Percentiles rank a stretch among this genome's conserved stretches.
Conservation (phyloP, 176 grass and related monocot species). For the Pontederia paniculata region DNA sequence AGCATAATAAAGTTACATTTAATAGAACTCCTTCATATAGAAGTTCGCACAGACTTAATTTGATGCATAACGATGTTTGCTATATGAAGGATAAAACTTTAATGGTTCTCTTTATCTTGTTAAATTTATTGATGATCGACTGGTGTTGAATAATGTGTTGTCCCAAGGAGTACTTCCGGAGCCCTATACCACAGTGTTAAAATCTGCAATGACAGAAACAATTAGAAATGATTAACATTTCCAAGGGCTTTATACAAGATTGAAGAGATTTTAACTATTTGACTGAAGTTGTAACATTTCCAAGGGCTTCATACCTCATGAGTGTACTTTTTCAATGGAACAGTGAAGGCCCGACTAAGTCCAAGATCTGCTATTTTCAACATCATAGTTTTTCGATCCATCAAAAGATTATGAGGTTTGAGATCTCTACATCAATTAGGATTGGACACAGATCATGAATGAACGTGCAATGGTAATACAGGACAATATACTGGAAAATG, state of each 20-base stretch:
- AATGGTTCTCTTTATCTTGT: too few relatives aligned
- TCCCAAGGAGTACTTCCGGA: conserved; percentile 8
- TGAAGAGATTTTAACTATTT: not conserved
- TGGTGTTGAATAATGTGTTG: not conserved
- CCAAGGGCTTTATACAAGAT: not conserved
- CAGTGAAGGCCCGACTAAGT: not conserved
- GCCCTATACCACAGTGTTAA: conserved; percentile 14
- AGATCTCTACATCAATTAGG: too few relatives aligned
- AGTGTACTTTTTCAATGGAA: conserved; percentile 2
- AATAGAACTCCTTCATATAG: too few relatives aligned
- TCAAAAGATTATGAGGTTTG: conserved; percentile 10
- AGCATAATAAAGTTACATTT: too few relatives aligned
- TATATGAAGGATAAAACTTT: too few relatives aligned
- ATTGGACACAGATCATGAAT: too few relatives aligned
- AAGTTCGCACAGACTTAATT: too few relatives aligned
- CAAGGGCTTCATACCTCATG: conserved; percentile 2
- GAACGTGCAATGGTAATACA: too few relatives aligned
- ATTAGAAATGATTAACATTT: not conserved
- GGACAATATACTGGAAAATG: too few relatives aligned
- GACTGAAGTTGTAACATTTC: not conserved
- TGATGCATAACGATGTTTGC: too few relatives aligned
- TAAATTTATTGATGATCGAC: too few relatives aligned
- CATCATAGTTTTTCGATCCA: not conserved
- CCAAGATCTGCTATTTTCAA: conserved; percentile 13
- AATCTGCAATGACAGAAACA: conserved; percentile 2